Percentiles rank a stretch among this genome's conserved stretches.
Evolutionary conservation across 768 basidiomycete genomes (phyloP).

Genomic region (Agaricus bisporus): DNA sequence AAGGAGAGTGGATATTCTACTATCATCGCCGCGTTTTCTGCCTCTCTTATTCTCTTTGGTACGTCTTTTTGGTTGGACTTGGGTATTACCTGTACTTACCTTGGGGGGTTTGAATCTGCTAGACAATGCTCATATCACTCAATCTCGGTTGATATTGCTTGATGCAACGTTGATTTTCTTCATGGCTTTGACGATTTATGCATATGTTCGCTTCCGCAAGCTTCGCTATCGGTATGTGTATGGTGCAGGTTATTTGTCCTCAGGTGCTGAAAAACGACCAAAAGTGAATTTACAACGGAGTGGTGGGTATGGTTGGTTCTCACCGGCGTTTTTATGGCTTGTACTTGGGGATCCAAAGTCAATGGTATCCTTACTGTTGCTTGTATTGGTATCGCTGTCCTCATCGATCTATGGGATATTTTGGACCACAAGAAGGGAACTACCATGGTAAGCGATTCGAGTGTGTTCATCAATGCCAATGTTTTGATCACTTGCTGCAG

Average conservation of each 20-base stretch:
- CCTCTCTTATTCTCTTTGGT: constrained; percentile 85
- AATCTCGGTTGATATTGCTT: constrained; percentile 93
- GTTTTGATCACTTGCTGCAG: constrained; percentile 30
- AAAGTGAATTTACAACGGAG: constrained; percentile 76
- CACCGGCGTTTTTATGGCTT: constrained; percentile 92
- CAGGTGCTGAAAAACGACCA: not conserved
- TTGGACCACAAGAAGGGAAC: constrained; percentile 76
- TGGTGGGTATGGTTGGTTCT: constrained; percentile 96
- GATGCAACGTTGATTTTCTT: constrained; percentile 95
- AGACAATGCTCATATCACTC: constrained; percentile 96
- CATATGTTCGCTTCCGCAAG: constrained; percentile 92
- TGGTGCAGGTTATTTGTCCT: not conserved
- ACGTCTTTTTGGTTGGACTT: constrained; percentile 22
- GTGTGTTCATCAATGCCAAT: not conserved
- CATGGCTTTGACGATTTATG: constrained; percentile 89
- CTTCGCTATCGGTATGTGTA: constrained; percentile 72
- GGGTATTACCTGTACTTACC: not conserved
- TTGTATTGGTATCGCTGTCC: constrained; percentile 84
- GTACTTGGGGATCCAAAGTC: constrained; percentile 96
- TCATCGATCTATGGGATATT: constrained; percentile 92
- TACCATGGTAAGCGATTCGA: constrained; percentile 54
- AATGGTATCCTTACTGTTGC: constrained; percentile 91
- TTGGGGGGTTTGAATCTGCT: not conserved
- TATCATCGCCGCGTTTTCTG: constrained; percentile 85
- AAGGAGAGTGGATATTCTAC: constrained; percentile 96